Conservation (phyloP, 1,284 basidiomycete genomes). For the Rhodotorula sp. region DNA sequence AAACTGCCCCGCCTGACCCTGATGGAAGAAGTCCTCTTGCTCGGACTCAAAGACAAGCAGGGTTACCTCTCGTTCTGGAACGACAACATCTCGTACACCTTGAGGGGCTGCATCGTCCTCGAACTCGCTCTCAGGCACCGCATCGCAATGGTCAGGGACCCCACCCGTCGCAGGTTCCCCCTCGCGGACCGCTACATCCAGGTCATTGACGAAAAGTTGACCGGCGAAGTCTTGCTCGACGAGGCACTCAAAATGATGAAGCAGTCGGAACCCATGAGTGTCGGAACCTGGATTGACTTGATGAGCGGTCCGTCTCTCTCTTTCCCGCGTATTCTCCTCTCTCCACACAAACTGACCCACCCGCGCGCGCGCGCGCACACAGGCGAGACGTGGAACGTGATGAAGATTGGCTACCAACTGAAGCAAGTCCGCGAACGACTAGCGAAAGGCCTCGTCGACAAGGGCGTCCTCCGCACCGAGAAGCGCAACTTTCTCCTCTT, state of each 20-base stretch:
- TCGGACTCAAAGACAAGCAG: slow-evolving; percentile 63
- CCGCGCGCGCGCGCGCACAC: slow-evolving; percentile 1
- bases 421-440: slow-evolving; percentile 95
- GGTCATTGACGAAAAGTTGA: slow-evolving; percentile 83
- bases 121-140: slow-evolving; percentile 86
- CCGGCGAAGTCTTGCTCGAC: slow-evolving; percentile 91
- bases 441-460: slow-evolving; percentile 95
- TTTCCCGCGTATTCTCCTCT: background rate
- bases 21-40: slow-evolving; percentile 92
- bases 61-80: slow-evolving; percentile 97
- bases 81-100: slow-evolving; percentile 94
- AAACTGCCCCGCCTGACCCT: slow-evolving; percentile 83
- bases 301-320: slow-evolving; percentile 67
- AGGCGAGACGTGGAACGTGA: slow-evolving; percentile 98
- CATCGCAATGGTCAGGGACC: slow-evolving; percentile 82
- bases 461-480: slow-evolving; percentile 92
- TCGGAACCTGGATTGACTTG: slow-evolving; percentile 89
- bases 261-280: slow-evolving; percentile 70
- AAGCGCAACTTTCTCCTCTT: slow-evolving; percentile 96
- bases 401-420: slow-evolving; percentile 96
- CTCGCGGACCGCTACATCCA: slow-evolving; percentile 78
- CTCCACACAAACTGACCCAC: background rate
- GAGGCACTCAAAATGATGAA: slow-evolving; percentile 95
- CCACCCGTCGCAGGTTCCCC: slow-evolving; percentile 70
- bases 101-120: slow-evolving; percentile 89